Conservation (phyloP, 2,329 filamentous ascomycete species). For the Trichoderma guizhouense region DNA sequence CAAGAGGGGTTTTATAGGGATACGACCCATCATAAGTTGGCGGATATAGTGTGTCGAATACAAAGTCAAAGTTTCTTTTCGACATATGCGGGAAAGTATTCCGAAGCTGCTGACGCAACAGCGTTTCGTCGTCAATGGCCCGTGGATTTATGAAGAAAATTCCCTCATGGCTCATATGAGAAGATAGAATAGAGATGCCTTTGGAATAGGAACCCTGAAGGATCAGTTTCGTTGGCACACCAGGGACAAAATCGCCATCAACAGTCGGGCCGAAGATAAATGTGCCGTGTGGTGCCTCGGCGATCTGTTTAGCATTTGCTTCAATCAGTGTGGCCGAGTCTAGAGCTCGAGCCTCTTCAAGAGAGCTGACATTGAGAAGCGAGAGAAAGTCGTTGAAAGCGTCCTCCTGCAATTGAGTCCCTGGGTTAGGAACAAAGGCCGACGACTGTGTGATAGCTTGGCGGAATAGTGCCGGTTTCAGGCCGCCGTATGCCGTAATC, state of each 20-base stretch:
- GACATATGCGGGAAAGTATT: neutral
- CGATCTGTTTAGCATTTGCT: neutral
- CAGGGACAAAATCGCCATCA: neutral
- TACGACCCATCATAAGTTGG: neutral
- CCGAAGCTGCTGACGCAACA: neutral
- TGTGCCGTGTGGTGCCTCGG: neutral
- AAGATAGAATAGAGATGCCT: neutral
- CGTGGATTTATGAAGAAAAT: neutral
- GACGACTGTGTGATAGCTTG: neutral
- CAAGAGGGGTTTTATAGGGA: neutral
- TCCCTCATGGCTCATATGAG: neutral
- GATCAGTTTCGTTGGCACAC: neutral
- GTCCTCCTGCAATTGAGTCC: neutral
- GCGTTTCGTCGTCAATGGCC: neutral
- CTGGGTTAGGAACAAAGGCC: neutral
- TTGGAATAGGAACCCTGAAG: neutral
- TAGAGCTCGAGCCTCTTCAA: neutral
- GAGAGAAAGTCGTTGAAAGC: neutral
- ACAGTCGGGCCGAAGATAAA: neutral
- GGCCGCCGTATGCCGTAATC: neutral
- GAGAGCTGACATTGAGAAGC: neutral
- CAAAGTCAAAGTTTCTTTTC: neutral
- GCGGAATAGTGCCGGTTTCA: neutral
- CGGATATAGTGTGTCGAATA: neutral
- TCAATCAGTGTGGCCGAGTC: neutral